Evolutionary conservation across 1,139 yeast species (phyloP).

Genomic region (Pichia sp.): DNA sequence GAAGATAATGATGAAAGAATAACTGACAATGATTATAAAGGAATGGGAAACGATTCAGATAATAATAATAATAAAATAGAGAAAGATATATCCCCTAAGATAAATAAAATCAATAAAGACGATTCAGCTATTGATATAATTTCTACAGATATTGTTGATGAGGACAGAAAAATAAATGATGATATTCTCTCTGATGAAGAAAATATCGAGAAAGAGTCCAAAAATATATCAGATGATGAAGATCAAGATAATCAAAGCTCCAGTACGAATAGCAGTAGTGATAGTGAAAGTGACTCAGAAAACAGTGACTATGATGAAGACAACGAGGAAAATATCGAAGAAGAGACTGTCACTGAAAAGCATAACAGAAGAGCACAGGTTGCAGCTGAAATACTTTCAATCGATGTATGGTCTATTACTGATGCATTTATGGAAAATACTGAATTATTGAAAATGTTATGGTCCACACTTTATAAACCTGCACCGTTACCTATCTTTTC

Average conservation of each 20-base stretch:
- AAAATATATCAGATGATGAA: slow-evolving; percentile 3
- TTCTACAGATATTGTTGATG: slow-evolving; percentile 6
- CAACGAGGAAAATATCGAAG: slow-evolving; percentile 22
- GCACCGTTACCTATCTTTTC: slow-evolving; percentile 64
- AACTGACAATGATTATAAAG: background rate
- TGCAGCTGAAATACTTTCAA: slow-evolving; percentile 84
- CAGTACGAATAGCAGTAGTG: slow-evolving; percentile 18
- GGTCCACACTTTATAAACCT: slow-evolving; percentile 67
- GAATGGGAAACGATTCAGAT: background rate
- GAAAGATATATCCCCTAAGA: no score
- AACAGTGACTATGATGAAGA: slow-evolving; percentile 27
- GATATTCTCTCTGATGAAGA: slow-evolving; percentile 1
- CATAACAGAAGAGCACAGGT: slow-evolving; percentile 70
- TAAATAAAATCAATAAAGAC: no score
- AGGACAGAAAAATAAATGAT: slow-evolving; percentile 8
- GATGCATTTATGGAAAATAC: slow-evolving; percentile 82
- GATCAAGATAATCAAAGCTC: slow-evolving; percentile 11
- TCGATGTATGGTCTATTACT: slow-evolving; percentile 92
- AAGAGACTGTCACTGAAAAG: slow-evolving; percentile 44
- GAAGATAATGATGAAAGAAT: slow-evolving; percentile 21
- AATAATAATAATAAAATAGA: background rate
- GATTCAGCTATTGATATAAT: background rate
- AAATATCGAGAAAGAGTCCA: background rate
- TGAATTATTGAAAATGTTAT: slow-evolving; percentile 56
- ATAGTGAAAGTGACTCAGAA: slow-evolving; percentile 23